Conservation (phyloP, 2,329 filamentous ascomycete genomes). For the Aspergillus ibericus region DNA sequence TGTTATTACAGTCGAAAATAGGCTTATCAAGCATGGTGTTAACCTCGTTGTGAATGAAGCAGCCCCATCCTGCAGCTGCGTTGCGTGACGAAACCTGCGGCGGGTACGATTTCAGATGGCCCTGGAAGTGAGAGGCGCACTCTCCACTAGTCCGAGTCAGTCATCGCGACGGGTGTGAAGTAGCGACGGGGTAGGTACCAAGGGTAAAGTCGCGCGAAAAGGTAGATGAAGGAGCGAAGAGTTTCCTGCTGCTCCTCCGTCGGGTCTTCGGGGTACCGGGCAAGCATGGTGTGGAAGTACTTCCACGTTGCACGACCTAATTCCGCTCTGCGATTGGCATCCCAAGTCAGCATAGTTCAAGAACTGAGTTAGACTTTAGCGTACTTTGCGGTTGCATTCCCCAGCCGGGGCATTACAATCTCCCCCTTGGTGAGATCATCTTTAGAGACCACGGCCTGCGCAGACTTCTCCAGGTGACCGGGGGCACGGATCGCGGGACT, state of each 20-base stretch:
- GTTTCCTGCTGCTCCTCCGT: constrained; percentile 61
- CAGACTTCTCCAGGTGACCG: constrained; percentile 38
- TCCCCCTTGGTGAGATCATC: constrained; percentile 44
- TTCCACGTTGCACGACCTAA: constrained; percentile 66
- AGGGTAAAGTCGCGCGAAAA: constrained; percentile 66
- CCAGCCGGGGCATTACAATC: constrained; percentile 49
- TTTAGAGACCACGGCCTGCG: constrained; percentile 26
- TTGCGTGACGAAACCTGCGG: constrained; percentile 63
- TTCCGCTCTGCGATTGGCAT: constrained; percentile 52
- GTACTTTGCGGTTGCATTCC: constrained; percentile 52
- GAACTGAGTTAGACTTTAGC: constrained; percentile 3
- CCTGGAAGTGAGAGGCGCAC: constrained; percentile 64
- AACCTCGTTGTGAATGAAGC: constrained; percentile 66
- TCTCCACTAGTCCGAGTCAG: constrained; percentile 53
- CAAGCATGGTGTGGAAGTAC: constrained; percentile 66
- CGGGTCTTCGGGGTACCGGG: constrained; percentile 64
- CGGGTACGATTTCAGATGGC: constrained; percentile 61
- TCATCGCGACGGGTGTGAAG: not conserved
- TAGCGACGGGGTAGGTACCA: constrained; percentile 46
- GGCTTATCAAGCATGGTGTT: constrained; percentile 62
- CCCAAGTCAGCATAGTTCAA: constrained; percentile 8
- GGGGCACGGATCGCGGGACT: constrained; percentile 43
- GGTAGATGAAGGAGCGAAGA: constrained; percentile 60
- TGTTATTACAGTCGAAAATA: constrained; percentile 63
- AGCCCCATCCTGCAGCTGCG: constrained; percentile 65